Percentiles rank a stretch among this genome's conserved stretches.
Conservation (phyloP, 352 stramenopile species). For the Globisporangium mamillatum region DNA sequence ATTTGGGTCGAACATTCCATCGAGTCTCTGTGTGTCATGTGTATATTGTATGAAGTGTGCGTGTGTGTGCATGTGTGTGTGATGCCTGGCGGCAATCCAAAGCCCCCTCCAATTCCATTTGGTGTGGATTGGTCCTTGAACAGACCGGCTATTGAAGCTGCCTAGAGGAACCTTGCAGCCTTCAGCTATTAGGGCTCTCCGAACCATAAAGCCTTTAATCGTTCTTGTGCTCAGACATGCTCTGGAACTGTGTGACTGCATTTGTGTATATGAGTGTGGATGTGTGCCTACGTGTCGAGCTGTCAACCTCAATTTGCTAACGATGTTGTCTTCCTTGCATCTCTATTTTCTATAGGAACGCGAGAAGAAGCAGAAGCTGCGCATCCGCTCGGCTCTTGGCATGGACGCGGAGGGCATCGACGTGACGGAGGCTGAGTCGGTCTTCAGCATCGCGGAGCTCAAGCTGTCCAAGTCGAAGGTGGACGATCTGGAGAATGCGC, state of each 20-base stretch:
- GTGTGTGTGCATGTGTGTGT: slow-evolving; percentile 21
- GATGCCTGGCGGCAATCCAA: slow-evolving; percentile 74
- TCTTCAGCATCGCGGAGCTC: slow-evolving; percentile 79
- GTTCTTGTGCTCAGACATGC: slow-evolving; percentile 90
- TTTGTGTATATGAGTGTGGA: slow-evolving; percentile 21
- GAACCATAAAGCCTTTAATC: slow-evolving; percentile 74
- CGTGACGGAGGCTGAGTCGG: slow-evolving; percentile 72
- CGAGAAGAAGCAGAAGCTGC: slow-evolving; percentile 83
- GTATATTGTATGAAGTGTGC: neutral
- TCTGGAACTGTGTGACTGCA: slow-evolving; percentile 9
- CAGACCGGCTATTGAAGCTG: slow-evolving; percentile 91
- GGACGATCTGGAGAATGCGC: slow-evolving; percentile 73
- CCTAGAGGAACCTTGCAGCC: slow-evolving; percentile 81
- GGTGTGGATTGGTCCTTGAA: slow-evolving; percentile 88
- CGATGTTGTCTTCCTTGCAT: slow-evolving; percentile 9
- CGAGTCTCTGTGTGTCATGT: slow-evolving; percentile 14
- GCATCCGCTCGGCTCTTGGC: slow-evolving; percentile 70
- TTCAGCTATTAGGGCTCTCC: slow-evolving; percentile 86
- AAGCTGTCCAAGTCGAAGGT: slow-evolving; percentile 77
- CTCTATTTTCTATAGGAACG: slow-evolving; percentile 48
- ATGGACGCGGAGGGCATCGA: slow-evolving; percentile 86
- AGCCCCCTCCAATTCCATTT: slow-evolving; percentile 79
- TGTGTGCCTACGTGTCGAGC: slow-evolving; percentile 1
- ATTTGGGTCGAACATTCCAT: slow-evolving; percentile 70
- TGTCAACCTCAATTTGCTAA: neutral